These are phyloP conservation scores for Amyloporia xantha DNA, from an alignment of 768 basidiomycete genomes.

Conservation along the genomic window DNA sequence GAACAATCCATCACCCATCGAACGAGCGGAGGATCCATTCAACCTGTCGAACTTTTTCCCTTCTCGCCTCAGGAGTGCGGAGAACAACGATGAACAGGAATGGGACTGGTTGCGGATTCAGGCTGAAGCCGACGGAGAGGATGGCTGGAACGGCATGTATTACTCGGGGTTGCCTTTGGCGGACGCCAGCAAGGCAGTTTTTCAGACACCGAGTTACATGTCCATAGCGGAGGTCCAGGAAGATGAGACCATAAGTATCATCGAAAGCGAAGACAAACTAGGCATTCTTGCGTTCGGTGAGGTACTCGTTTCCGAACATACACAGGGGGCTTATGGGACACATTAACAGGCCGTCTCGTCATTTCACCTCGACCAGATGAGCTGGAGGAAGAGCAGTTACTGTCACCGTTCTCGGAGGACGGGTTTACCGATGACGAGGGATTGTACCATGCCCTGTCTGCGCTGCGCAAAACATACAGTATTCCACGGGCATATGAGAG, in stretches of 20 bases:
- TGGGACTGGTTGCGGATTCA: slow-evolving; percentile 33
- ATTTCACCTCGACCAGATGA: neutral
- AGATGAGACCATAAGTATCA: slow-evolving; percentile 31
- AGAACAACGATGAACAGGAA: slow-evolving; percentile 30
- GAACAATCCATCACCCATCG: slow-evolving; percentile 3
- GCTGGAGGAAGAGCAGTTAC: slow-evolving; percentile 16
- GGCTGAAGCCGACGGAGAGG: slow-evolving; percentile 10
- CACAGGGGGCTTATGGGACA: too few species aligned
- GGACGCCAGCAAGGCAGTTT: neutral
- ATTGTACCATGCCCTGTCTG: slow-evolving; percentile 27
- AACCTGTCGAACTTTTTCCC: slow-evolving; percentile 45
- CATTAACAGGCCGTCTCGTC: too few species aligned
- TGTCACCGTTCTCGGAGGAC: slow-evolving; percentile 30
- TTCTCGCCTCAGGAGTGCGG: slow-evolving; percentile 16
- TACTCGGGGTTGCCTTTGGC: too few species aligned
- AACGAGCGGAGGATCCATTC: slow-evolving; percentile 38
- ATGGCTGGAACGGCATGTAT: neutral
- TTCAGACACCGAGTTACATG: neutral
- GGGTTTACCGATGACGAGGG: slow-evolving; percentile 33
- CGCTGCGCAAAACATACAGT: slow-evolving; percentile 27
- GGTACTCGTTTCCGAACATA: too few species aligned
- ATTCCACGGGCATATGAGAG: slow-evolving; percentile 16
- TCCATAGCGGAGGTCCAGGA: slow-evolving; percentile 22
- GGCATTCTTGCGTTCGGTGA: slow-evolving; percentile 41
- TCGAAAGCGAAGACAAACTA: slow-evolving; percentile 42